Conservation (phyloP, 768 basidiomycete genomes). For the Saitozyma sp. region DNA sequence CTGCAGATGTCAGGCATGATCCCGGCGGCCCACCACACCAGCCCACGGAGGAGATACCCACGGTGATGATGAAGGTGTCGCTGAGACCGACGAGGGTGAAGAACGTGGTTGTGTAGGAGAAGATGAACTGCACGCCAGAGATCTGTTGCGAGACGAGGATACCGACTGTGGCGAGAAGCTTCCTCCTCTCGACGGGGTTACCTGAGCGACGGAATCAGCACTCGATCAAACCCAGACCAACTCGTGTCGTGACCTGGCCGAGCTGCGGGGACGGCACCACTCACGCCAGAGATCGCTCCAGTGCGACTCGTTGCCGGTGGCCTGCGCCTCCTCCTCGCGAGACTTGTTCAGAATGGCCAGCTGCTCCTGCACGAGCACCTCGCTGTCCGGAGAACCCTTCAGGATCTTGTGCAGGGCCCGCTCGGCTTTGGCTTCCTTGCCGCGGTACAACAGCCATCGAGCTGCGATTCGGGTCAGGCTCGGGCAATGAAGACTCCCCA, state of each 20-base stretch:
- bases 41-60: constrained; percentile 8
- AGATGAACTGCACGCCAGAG: constrained; percentile 52
- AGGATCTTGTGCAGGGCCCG: constrained; percentile 42
- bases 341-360: constrained; percentile 42
- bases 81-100: constrained; percentile 41
- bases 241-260: background rate
- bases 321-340: constrained; percentile 37
- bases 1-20: constrained; percentile 3
- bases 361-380: constrained; percentile 40
- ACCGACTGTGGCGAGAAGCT: constrained; percentile 50
- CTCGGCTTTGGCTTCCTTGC: constrained; percentile 45
- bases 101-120: constrained; percentile 41
- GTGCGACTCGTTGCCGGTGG: constrained; percentile 30
- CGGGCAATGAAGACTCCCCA: background rate
- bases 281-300: constrained; percentile 46
- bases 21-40: background rate
- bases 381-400: constrained; percentile 31
- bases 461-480: constrained; percentile 13
- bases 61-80: constrained; percentile 44
- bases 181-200: constrained; percentile 42
- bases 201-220: background rate
- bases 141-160: constrained; percentile 52
- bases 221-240: background rate
- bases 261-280: background rate
- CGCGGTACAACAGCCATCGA: constrained; percentile 48